Evolutionary conservation across 2,329 filamentous ascomycete genomes (phyloP), one percentile per base, ranked within the genome.

Genomic region (Pestalotiopsis sp.): DNA sequence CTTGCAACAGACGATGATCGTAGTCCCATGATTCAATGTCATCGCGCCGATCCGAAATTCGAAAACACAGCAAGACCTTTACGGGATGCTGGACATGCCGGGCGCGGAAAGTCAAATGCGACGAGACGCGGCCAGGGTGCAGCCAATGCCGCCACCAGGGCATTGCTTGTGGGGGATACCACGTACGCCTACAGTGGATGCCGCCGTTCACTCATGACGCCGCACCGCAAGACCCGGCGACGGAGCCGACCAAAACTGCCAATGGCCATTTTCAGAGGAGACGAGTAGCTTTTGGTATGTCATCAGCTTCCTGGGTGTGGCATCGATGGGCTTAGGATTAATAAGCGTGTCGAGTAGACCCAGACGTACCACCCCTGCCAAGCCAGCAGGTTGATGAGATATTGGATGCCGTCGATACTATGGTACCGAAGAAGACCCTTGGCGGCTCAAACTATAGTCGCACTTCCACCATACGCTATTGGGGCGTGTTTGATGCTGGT

Each of bases 51-150:
- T 14, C 17, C 45, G 14, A 49, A 17, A n/a, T n/a, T 7, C 45
- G 45, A n/a, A 76, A 75, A 36, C 70, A 73, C 23, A 73, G 68
- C 45, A 78, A 78, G 68, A 76, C 73, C 3, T 77, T 77, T 67
- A 75, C 73, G 2, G 79, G 79, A 12, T 81, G 79, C 68, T 80
- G 78, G 78, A 79, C 79, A 6, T 81, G 80, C 69, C 79, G 80
- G 20, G 71, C 76, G 39, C 75, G 80, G 20, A 78, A 78, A 70
- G 76, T 81, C 72, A 81, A 81, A 72, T 80, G 79, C 65, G 80
- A 81, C 67, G 80, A 81, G 72, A 73, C 71, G 39, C 75, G 73
- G 31, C 80, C 80, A 2, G 71, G 70, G 11, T 81, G 80, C 65
- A 64, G 73, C 38, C 78, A 80, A 69, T 81, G 80, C 72, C 73